These are phyloP conservation scores for Magnusiomyces sp. DNA, from an alignment of 1,139 yeast genomes.

Conservation along the genomic window DNA sequence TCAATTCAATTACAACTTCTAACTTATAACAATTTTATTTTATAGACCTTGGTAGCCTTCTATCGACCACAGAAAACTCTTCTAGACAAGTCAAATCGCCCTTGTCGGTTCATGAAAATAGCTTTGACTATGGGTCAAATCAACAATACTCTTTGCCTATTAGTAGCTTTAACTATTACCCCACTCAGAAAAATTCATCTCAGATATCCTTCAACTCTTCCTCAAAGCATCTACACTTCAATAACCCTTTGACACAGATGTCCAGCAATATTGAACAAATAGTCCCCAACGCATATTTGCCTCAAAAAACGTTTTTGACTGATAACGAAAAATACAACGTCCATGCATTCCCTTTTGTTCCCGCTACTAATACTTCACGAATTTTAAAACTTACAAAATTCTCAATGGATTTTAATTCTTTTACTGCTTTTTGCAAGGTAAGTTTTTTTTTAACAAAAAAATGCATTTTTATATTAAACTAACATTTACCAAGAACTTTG, in stretches of 20 bases:
- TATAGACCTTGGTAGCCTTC: too few relatives aligned
- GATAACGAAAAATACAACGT: constrained; percentile 5
- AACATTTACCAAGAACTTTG: neutral
- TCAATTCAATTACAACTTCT: too few relatives aligned
- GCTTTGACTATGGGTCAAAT: too few relatives aligned
- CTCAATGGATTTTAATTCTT: neutral
- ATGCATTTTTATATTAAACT: neutral
- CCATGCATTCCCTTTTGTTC: constrained; percentile 9
- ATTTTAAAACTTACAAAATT: constrained; percentile 7
- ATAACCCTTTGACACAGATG: too few relatives aligned
- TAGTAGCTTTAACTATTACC: neutral
- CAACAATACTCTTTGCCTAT: neutral
- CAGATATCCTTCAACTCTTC: neutral
- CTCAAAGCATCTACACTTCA: neutral
- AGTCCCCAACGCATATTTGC: neutral
- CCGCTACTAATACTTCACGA: neutral
- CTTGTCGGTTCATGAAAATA: too few relatives aligned
- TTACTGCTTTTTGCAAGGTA: constrained; percentile 10
- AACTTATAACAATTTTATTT: too few relatives aligned
- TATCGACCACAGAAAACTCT: too few relatives aligned
- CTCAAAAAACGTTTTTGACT: neutral
- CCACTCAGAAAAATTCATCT: neutral
- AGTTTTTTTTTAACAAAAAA: neutral
- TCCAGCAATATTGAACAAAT: too few relatives aligned
- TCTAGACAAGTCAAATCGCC: too few relatives aligned